Conservation (phyloP, 2,329 filamentous ascomycete species). For the Tolypocladium tropicale region DNA sequence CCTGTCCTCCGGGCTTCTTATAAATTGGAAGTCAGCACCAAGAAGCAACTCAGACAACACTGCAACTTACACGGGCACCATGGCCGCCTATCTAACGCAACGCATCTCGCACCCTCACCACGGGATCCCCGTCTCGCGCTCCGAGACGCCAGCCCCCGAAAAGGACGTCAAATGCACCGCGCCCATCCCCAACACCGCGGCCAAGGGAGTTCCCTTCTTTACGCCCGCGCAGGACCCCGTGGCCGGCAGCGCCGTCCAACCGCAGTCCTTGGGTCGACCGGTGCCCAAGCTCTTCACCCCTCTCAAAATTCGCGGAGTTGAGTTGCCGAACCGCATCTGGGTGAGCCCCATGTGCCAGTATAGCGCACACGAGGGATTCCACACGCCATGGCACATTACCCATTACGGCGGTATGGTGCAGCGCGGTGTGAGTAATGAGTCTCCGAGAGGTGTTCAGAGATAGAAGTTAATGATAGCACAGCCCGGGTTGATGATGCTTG, state of each 20-base stretch:
- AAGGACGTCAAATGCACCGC: slow-evolving; percentile 11
- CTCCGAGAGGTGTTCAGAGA: too few species aligned
- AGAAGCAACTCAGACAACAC: neutral
- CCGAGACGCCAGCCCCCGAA: slow-evolving; percentile 11
- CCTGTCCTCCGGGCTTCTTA: neutral
- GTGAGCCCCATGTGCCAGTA: slow-evolving; percentile 38
- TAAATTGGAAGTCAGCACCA: neutral
- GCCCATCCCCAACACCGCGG: slow-evolving; percentile 14
- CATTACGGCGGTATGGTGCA: slow-evolving; percentile 64
- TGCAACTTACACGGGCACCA: slow-evolving; percentile 1
- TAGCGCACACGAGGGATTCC: slow-evolving; percentile 41
- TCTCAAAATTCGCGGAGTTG: slow-evolving; percentile 32
- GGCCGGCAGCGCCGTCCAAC: slow-evolving; percentile 29
- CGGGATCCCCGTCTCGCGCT: slow-evolving; percentile 13
- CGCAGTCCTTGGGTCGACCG: slow-evolving; percentile 34
- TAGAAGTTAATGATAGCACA: too few species aligned
- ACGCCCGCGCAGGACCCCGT: slow-evolving; percentile 35
- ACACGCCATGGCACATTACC: slow-evolving; percentile 61
- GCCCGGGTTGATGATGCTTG: slow-evolving; percentile 54
- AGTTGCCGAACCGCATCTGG: slow-evolving; percentile 35
- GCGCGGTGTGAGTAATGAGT: slow-evolving; percentile 50
- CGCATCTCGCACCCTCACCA: slow-evolving; percentile 16
- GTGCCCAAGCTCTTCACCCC: slow-evolving; percentile 42
- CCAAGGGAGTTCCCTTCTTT: slow-evolving; percentile 31
- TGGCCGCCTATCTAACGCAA: slow-evolving; percentile 17